phyloP scores from a whole-genome alignment of 2,329 filamentous ascomycete genomes.

The Claviceps purpurea region DNA sequence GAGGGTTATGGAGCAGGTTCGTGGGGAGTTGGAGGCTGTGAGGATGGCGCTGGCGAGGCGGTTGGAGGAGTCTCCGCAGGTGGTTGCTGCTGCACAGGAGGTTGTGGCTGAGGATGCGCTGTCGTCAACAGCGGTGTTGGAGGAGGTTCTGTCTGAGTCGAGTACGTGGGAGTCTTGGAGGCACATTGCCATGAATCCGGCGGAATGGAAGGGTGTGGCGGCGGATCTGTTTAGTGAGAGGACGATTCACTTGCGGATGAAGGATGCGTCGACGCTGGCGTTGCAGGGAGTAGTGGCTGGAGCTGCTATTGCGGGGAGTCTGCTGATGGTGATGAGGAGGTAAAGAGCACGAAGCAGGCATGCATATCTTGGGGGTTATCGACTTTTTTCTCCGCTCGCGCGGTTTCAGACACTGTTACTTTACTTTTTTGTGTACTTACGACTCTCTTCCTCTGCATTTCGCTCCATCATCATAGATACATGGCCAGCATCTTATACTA shows the following conservation, averaged over 20 bases:
- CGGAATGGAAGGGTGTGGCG: constrained; percentile 34
- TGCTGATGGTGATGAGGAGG: constrained; percentile 36
- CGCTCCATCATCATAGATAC: background rate
- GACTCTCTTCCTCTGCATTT: background rate
- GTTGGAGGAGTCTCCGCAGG: constrained; percentile 8
- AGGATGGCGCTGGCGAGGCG: constrained; percentile 17
- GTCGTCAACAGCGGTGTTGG: background rate
- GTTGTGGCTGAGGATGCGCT: background rate
- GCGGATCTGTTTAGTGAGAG: constrained; percentile 54
- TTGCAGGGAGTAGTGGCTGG: constrained; percentile 55
- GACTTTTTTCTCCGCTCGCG: background rate
- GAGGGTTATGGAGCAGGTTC: constrained; percentile 36
- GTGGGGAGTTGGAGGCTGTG: constrained; percentile 25
- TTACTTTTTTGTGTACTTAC: no score
- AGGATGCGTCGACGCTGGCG: constrained; percentile 56
- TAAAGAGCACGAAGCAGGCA: background rate
- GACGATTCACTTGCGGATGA: constrained; percentile 48
- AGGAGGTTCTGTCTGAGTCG: background rate
- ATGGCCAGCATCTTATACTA: background rate
- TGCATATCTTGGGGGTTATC: background rate
- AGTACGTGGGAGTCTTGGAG: constrained; percentile 23
- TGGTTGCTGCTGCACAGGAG: constrained; percentile 2
- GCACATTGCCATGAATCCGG: constrained; percentile 27
- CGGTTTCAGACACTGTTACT: no score
- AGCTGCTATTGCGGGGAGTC: constrained; percentile 43